Conservation (phyloP, 1,284 basidiomycete genomes). For the Porogramme epimiltina region DNA sequence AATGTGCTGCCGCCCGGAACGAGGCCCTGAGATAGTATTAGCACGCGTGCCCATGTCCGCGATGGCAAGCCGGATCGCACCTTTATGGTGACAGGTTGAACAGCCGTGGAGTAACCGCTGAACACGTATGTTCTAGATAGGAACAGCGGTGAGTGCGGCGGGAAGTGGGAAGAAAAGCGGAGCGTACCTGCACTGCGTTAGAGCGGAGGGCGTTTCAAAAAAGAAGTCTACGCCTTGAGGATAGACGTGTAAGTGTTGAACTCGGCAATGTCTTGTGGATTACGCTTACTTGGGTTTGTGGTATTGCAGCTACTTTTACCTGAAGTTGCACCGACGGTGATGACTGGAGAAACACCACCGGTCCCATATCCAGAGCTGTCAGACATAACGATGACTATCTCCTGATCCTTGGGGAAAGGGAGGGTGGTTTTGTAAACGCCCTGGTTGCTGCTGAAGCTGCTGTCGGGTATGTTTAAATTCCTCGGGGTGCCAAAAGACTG, state of each 20-base stretch:
- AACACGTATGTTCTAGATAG: slow-evolving; percentile 53
- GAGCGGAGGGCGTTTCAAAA: slow-evolving; percentile 51
- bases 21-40: slow-evolving; percentile 46
- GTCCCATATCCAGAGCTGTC: slow-evolving; percentile 69
- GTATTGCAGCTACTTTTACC: slow-evolving; percentile 55
- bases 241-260: not conserved
- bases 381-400: slow-evolving; percentile 67
- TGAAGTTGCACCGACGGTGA: slow-evolving; percentile 49
- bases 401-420: slow-evolving; percentile 38
- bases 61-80: slow-evolving; percentile 38
- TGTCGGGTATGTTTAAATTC: slow-evolving; percentile 58
- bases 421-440: slow-evolving; percentile 55
- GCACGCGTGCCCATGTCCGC: not conserved
- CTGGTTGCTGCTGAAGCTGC: slow-evolving; percentile 53
- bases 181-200: slow-evolving; percentile 65
- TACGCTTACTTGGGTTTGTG: slow-evolving; percentile 40
- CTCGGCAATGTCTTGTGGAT: not conserved
- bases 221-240: slow-evolving; percentile 43
- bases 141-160: not conserved
- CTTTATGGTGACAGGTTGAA: slow-evolving; percentile 60
- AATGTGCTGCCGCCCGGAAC: slow-evolving; percentile 64
- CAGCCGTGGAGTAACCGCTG: slow-evolving; percentile 48
- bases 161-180: not conserved
- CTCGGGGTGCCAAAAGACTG: slow-evolving; percentile 55
- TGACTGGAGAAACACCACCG: slow-evolving; percentile 57